Evolutionary conservation across 2,329 filamentous ascomycete genomes (phyloP), one percentile per base, ranked within the genome.

Genomic region (Apiospora saccharicola): DNA sequence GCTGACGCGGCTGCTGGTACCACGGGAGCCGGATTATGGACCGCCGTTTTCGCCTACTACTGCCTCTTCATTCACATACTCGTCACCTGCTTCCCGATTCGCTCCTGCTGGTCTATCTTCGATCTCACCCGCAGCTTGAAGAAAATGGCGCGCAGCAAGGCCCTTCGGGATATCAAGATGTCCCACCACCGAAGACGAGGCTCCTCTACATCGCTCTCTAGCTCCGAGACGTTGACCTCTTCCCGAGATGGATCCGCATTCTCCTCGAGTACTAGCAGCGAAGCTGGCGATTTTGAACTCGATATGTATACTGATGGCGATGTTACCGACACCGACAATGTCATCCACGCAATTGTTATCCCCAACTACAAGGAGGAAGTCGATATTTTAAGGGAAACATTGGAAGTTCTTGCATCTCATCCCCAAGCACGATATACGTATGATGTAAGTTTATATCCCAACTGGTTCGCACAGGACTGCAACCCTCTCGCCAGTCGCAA

Each of bases 301-400:
- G 86, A 88, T 49, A 79, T 83, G 71, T 85, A 84, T 74, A 81
- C 83, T 64, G 87, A 89, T 68, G 80, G 76, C 64, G 84, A 86
- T 24, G 79, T 81, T 61, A 34, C 51, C 13, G 80, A 82, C 0
- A 78, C 82, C n/a, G 82, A 86, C 53, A 83, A 83, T 34, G 81
- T 92, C 71, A 82, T 92, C 43, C 90, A 93, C 78, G 90, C 89
- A 19, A 92, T 94, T 74, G 85, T 94, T 74, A 86, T 94, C 61
- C 92, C 92, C 24, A 93, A 93, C 78, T 94, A 94, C 83, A 92
- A 92, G 80, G 92, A 94, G 80, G 91, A 93, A 72, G 83, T 90
- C 72, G 90, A 92, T 72, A 92, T 90, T 0, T 83, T 94, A 67
- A 86, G 89, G 74, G 91, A 93, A 78, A 94, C 92, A 0, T 82